Evolutionary conservation across 495 filamentous ascomycete genomes (phyloP), one percentile per base, ranked within the genome.

Genomic region (Hapsidospora chrysogenum): DNA sequence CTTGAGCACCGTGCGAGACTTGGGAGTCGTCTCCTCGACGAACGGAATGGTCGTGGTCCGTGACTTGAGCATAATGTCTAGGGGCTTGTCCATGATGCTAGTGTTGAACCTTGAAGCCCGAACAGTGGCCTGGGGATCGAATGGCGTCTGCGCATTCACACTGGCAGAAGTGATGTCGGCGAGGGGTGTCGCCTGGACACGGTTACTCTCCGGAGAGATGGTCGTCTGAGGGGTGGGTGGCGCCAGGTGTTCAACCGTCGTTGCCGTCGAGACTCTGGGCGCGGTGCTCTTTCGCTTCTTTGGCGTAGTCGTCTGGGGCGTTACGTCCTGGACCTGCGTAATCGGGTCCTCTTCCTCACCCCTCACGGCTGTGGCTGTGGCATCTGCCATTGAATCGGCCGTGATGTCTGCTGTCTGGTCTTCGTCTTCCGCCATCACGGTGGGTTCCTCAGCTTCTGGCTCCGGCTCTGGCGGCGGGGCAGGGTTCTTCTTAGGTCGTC

Each of bases 11-110:
- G 86, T 80, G 35, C 89, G 77, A 39, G 80, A 56, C 50, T 82
- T 87, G 10, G 85, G 80, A 2, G 67, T 81, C 5, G 66, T 69
- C 13, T 86, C 80, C 47, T 82, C 74, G 16, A 72, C 58, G 26
- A 64, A 57, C 9, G 80, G 71, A 19, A 74, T 58, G 3, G 68
- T 68, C 47, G 80, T 66, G 15, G 73, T 73, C 34, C 87, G 77
- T 19, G 84, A 84, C 56, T 92, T 89, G 41, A 94, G 57, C 30
- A 93, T 75, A 41, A 97, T 92, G 48, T 95, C 85, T 81, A 92
- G 86, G 7, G 85, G 86, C 54, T 72, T 83, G 50, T 93, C 84
- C 34, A 89, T 49, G 36, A 82, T 62, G 2, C 80, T 80, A 42
- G 78, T 68, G 56, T 79, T 70, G 16, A 79, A 61, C 44, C 74